Conservation (phyloP, 306 rosid species). For the Trifolium dubium region DNA sequence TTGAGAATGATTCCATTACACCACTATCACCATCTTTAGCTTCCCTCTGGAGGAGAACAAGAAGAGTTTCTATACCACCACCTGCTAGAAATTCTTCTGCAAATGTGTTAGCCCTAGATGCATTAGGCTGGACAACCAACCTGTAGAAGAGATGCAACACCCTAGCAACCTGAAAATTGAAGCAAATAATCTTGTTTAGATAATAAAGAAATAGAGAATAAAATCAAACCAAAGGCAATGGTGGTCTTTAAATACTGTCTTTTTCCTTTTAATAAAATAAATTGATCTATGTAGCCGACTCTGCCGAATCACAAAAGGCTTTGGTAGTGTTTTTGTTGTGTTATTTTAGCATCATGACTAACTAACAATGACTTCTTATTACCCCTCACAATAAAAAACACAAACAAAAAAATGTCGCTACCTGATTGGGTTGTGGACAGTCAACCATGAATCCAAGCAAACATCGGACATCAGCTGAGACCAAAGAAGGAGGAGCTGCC, state of each 20-base stretch:
- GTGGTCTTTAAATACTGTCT: background rate
- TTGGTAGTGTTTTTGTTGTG: background rate
- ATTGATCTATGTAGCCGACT: slow-evolving; percentile 1
- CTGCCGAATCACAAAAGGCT: background rate
- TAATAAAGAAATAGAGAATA: background rate
- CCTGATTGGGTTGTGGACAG: slow-evolving; percentile 99
- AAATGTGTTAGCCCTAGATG: slow-evolving; percentile 88
- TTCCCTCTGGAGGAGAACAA: slow-evolving; percentile 92
- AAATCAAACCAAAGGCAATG: slow-evolving; percentile 13
- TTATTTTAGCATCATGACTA: slow-evolving; percentile 15
- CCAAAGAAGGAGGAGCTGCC: slow-evolving; percentile 82
- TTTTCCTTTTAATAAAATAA: background rate
- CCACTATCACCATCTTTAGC: slow-evolving; percentile 78
- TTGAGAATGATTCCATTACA: slow-evolving; percentile 51
- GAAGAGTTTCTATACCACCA: slow-evolving; percentile 97
- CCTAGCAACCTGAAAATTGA: slow-evolving; percentile 82
- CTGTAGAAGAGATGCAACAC: slow-evolving; percentile 92
- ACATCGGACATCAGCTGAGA: slow-evolving; percentile 81
- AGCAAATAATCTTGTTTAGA: slow-evolving; percentile 32
- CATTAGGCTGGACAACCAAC: slow-evolving; percentile 94
- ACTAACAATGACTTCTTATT: slow-evolving; percentile 22
- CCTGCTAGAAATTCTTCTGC: slow-evolving; percentile 88
- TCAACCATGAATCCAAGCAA: slow-evolving; percentile 96
- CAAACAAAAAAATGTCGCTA: slow-evolving; percentile 19
- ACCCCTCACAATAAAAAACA: background rate